Conservation (phyloP, 345 rosid genomes). For the Lepidium aucheri region DNA sequence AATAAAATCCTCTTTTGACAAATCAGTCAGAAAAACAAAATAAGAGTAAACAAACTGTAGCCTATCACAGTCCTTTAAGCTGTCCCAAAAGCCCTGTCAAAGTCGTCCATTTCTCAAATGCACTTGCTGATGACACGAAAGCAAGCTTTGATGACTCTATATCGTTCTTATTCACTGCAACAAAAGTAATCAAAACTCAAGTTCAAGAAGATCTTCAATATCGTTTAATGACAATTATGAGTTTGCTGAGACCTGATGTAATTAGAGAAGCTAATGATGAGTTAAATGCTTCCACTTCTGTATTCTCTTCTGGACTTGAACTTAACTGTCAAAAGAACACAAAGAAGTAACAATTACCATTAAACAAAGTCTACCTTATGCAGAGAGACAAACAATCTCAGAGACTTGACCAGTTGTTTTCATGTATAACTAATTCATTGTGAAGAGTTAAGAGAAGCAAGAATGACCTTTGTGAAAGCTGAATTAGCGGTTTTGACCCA, state of each 20-base stretch:
- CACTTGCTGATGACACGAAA: constrained; percentile 68
- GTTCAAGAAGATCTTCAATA: background rate
- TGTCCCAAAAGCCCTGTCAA: constrained; percentile 59
- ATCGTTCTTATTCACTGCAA: constrained; percentile 61
- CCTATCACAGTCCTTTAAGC: constrained; percentile 57
- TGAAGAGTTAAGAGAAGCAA: background rate
- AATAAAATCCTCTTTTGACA: background rate
- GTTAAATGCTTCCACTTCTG: constrained; percentile 62
- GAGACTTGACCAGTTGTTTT: background rate
- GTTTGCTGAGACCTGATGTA: constrained; percentile 56
- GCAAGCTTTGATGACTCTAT: constrained; percentile 68
- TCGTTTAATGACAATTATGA: background rate
- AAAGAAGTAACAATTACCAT: background rate
- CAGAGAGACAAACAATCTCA: background rate
- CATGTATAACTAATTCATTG: background rate
- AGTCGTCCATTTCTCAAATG: constrained; percentile 74
- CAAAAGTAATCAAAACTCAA: background rate
- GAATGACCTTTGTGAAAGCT: constrained; percentile 66
- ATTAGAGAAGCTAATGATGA: constrained; percentile 69
- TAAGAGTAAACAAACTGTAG: background rate
- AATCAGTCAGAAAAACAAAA: background rate
- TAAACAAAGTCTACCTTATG: background rate
- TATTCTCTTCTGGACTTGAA: constrained; percentile 56
- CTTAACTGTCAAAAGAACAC: constrained; percentile 46
- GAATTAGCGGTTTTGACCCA: constrained; percentile 65